Evolutionary conservation across 2,329 filamentous ascomycete genomes (phyloP).

Genomic region (Penicillium paneum): DNA sequence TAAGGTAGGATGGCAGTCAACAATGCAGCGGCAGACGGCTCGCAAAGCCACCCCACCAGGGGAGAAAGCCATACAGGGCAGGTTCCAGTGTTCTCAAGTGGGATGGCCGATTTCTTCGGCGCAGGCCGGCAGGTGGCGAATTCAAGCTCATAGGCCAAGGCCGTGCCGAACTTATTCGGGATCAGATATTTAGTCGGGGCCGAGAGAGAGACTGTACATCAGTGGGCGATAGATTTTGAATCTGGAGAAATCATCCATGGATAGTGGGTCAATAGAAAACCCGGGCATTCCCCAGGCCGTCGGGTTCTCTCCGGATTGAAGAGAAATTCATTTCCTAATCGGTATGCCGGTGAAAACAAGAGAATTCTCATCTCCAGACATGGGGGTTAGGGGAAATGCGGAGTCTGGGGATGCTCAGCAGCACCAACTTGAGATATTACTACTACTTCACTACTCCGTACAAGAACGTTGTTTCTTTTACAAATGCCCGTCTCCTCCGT

Average conservation of each 20-base stretch:
- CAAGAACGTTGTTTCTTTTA: neutral
- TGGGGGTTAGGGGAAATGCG: constrained; percentile 17
- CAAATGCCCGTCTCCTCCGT: neutral
- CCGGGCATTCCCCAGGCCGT: constrained; percentile 17
- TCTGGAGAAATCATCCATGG: constrained; percentile 2
- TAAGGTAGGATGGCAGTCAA: constrained; percentile 3
- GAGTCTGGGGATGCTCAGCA: constrained; percentile 6
- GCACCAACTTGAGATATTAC: neutral
- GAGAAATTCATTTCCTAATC: constrained; percentile 15
- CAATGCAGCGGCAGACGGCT: constrained; percentile 23
- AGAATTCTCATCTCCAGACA: constrained; percentile 1
- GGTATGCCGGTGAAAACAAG: constrained; percentile 18
- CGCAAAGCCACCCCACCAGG: constrained; percentile 14
- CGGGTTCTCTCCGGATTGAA: constrained; percentile 11
- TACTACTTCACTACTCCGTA: neutral
- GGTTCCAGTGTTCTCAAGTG: constrained; percentile 16
- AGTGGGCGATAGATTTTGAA: neutral
- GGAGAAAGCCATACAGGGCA: constrained; percentile 16
- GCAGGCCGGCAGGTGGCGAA: constrained; percentile 12
- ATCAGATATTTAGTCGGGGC: neutral
- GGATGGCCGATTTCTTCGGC: constrained; percentile 10
- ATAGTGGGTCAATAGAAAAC: neutral
- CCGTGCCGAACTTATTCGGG: constrained; percentile 1
- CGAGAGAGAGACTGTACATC: neutral
- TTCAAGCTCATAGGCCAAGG: constrained; percentile 1